Percentiles rank a stretch among this genome's conserved stretches.
Evolutionary conservation across 179 eudicot genomes (phyloP).

Genomic region (Silene noctiflora): DNA sequence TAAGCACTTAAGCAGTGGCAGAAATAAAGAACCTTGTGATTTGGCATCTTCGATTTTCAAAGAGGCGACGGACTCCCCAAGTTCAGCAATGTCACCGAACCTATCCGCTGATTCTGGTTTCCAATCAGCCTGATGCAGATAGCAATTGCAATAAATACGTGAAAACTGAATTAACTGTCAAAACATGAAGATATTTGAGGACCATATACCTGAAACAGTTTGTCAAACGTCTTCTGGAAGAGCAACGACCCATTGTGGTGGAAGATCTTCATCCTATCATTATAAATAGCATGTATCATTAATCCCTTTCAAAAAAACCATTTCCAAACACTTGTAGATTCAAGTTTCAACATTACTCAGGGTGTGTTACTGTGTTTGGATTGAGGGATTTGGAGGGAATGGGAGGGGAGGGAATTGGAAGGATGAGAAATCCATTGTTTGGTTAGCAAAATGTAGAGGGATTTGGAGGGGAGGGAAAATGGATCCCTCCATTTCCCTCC

Average conservation of each 20-base stretch:
- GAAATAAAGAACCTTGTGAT: slow-evolving; percentile 46
- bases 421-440: no score
- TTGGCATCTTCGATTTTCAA: slow-evolving; percentile 61
- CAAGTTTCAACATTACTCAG: neutral
- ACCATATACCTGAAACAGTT: slow-evolving; percentile 75
- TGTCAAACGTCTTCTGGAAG: slow-evolving; percentile 86
- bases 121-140: slow-evolving; percentile 75
- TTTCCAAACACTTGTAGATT: neutral
- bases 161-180: neutral
- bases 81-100: slow-evolving; percentile 72
- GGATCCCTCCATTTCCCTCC: no score
- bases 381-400: no score
- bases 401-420: no score
- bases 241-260: slow-evolving; percentile 74
- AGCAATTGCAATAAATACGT: slow-evolving; percentile 4
- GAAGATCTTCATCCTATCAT: slow-evolving; percentile 75
- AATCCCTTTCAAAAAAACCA: neutral
- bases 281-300: slow-evolving; percentile 12
- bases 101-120: slow-evolving; percentile 81
- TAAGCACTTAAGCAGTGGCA: slow-evolving; percentile 7
- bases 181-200: neutral
- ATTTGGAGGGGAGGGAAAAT: no score
- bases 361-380: no score
- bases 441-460: no score
- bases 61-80: slow-evolving; percentile 61